A percentile compares a stretch with the other conserved stretches of the same genome.
These are phyloP conservation scores for Stereum hirsutum DNA, from an alignment of 1,284 basidiomycete species.

Conservation along the genomic window DNA sequence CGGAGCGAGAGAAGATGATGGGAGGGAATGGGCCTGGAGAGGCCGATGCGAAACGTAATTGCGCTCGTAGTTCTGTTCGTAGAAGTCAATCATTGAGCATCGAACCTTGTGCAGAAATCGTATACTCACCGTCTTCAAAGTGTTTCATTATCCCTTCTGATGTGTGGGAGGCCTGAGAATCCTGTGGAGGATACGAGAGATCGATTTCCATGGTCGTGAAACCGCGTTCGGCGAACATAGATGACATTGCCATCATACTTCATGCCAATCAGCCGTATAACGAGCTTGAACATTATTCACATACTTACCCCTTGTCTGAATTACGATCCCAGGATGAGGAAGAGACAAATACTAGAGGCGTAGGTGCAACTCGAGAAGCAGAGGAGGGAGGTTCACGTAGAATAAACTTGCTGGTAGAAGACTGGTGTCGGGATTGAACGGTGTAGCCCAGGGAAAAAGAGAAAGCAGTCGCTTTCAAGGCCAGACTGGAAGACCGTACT, in stretches of 20 bases:
- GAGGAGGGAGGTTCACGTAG: slow-evolving; percentile 27
- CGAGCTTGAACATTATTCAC: not conserved
- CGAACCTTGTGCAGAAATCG: no score
- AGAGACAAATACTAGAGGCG: slow-evolving; percentile 32
- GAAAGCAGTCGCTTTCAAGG: no score
- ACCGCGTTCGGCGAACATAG: slow-evolving; percentile 46
- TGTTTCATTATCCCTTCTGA: not conserved
- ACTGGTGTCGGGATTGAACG: no score
- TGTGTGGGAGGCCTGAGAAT: slow-evolving; percentile 18
- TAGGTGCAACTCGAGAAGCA: slow-evolving; percentile 39
- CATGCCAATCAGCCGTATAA: not conserved
- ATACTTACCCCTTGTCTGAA: slow-evolving; percentile 11
- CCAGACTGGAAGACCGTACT: no score
- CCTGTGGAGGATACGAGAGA: slow-evolving; percentile 26
- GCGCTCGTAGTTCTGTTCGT: slow-evolving; percentile 33
- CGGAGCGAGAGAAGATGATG: slow-evolving; percentile 44
- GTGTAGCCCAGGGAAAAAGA: no score
- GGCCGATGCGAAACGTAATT: slow-evolving; percentile 22
- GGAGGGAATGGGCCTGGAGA: slow-evolving; percentile 54
- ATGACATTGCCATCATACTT: slow-evolving; percentile 30
- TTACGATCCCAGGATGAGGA: slow-evolving; percentile 13
- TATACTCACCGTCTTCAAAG: not conserved
- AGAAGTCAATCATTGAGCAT: no score
- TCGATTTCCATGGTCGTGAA: slow-evolving; percentile 53
- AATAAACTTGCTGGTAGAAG: slow-evolving; percentile 13